phyloP scores from a whole-genome alignment of 2,329 filamentous ascomycete genomes.

The Ophiostoma piceae region DNA sequence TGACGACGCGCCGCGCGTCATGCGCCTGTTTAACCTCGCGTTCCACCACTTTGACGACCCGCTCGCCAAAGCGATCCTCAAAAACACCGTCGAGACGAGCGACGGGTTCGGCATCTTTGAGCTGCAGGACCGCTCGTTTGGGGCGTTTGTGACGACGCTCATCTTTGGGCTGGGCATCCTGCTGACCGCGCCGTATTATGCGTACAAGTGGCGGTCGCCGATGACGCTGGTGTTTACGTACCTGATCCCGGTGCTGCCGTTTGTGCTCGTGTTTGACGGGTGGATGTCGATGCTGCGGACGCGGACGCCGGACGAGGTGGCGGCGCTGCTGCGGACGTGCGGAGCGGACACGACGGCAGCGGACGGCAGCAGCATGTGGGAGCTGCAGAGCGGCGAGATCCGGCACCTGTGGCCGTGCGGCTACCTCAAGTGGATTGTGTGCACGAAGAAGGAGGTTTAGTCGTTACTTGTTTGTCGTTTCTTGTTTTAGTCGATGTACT shows the following conservation, averaged over 20 bases:
- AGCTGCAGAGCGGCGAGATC: conserved; percentile 44
- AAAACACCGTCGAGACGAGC: conserved; percentile 58
- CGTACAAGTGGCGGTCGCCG: conserved; percentile 48
- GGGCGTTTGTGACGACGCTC: conserved; percentile 49
- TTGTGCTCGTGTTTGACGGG: conserved; percentile 65
- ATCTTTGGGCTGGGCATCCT: conserved; percentile 50
- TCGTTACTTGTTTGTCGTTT: too few species aligned
- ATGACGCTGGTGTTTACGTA: conserved; percentile 61
- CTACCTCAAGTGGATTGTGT: conserved; percentile 49
- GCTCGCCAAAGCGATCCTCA: conserved; percentile 55
- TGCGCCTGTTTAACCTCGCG: conserved; percentile 66
- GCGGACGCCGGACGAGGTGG: conserved; percentile 60
- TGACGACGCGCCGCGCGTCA: conserved; percentile 36
- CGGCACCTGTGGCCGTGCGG: conserved; percentile 48
- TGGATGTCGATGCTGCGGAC: conserved; percentile 62
- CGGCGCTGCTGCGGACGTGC: conserved; percentile 52
- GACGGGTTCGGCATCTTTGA: conserved; percentile 69
- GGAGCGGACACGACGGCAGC: conserved; percentile 35
- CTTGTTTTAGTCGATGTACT: too few species aligned
- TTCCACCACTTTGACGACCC: conserved; percentile 73
- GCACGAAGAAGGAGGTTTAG: conserved; percentile 36
- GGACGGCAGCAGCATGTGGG: conserved; percentile 40
- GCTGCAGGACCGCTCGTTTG: conserved; percentile 60
- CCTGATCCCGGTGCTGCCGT: conserved; percentile 59
- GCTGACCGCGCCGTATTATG: conserved; percentile 48